Percentiles rank a stretch among this genome's conserved stretches.
phyloP scores from a whole-genome alignment of 176 grass and related monocot genomes.

The Cenchrus americanus region DNA sequence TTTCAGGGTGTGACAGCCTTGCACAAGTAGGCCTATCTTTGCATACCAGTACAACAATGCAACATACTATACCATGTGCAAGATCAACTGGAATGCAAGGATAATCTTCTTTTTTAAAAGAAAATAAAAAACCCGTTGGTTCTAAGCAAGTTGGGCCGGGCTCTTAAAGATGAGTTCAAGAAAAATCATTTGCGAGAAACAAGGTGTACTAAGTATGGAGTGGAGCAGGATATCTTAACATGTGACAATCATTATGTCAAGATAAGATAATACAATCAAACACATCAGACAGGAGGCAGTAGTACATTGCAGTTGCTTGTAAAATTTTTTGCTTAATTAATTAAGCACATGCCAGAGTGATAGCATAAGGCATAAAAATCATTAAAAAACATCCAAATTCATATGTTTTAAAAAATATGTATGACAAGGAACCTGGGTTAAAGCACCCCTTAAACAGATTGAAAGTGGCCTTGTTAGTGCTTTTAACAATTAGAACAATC shows the following conservation, averaged over 20 bases:
- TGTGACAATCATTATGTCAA: background rate
- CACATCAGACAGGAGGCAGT: background rate
- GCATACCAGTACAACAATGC: background rate
- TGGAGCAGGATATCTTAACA: background rate
- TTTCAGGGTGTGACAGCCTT: no score
- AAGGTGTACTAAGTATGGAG: background rate
- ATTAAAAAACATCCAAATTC: background rate
- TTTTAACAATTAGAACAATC: background rate
- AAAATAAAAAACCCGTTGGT: background rate
- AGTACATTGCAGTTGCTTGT: background rate
- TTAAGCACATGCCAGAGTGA: background rate
- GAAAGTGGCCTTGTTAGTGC: background rate
- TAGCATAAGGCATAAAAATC: background rate
- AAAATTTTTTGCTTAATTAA: background rate
- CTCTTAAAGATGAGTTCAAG: background rate
- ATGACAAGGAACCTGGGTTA: background rate
- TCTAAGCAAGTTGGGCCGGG: background rate
- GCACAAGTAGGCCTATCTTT: background rate
- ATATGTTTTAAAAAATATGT: background rate
- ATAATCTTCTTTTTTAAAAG: background rate
- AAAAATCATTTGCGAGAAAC: background rate
- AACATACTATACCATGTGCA: background rate
- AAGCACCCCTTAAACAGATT: background rate
- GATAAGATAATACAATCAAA: conserved; percentile 4
- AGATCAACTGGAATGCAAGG: background rate